These are phyloP conservation scores for Hysterangium stoloniferum DNA, from an alignment of 768 basidiomycete genomes.

Conservation along the genomic window DNA sequence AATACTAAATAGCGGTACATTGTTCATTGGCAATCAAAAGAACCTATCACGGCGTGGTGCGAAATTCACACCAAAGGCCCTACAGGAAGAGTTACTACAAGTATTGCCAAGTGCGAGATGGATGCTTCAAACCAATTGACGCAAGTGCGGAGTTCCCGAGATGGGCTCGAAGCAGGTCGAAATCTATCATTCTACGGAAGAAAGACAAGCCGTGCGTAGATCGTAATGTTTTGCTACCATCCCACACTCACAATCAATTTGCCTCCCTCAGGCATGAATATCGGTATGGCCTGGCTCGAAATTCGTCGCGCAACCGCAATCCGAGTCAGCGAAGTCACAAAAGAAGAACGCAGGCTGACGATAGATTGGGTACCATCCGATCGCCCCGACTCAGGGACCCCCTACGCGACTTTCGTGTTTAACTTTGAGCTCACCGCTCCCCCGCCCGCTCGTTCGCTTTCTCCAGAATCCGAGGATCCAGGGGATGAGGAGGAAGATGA, in stretches of 20 bases:
- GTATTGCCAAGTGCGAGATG: constrained; percentile 6
- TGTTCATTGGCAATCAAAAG: constrained; percentile 5
- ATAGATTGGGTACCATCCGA: constrained; percentile 3
- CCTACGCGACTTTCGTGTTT: constrained; percentile 4
- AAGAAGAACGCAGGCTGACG: not conserved
- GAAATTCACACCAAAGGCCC: constrained; percentile 4
- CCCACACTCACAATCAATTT: not conserved
- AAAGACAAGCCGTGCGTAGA: not conserved
- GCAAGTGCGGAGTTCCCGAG: not conserved
- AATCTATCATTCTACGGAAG: constrained; percentile 3
- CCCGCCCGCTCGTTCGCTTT: too few relatives aligned
- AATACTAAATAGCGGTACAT: not conserved
- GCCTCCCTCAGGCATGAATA: not conserved
- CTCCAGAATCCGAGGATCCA: too few relatives aligned
- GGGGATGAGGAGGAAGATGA: not conserved
- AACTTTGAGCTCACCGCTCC: not conserved
- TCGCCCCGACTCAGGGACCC: not conserved
- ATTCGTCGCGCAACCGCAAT: constrained; percentile 5
- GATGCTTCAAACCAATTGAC: not conserved
- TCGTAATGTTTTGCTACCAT: not conserved
- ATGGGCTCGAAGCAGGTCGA: not conserved
- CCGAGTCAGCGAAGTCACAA: not conserved
- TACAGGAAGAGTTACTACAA: not conserved
- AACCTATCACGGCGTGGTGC: constrained; percentile 6
- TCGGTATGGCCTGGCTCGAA: constrained; percentile 7